Base-by-base conservation (phyloP, 495 filamentous ascomycete species). In the Staphylotrichum longicolle region DNA sequence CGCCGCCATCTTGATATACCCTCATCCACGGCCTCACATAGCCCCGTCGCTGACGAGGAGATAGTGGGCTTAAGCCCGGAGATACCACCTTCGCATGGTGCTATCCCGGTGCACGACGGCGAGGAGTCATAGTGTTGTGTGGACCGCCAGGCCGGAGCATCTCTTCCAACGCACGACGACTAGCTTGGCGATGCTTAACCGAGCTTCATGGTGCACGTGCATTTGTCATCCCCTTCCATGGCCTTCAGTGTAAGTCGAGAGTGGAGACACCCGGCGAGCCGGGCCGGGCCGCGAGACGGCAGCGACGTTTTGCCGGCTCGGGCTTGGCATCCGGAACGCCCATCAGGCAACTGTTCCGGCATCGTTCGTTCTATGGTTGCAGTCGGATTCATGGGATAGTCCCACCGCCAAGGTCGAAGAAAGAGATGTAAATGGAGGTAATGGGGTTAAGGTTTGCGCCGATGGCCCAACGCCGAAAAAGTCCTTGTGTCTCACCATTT, bases 221-320 rank as follows among this genome's bases (percentile, higher is more conserved):
- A 47, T 47, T 47, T 47, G 45, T 47, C 14, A 47, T 47, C 45
- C 45, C 15, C 45, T 30, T 47, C 14, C n/a, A 20, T 20, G 14
- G 45, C 3, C n/a, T 7, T 27, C 3, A 5, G 45, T 4, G 14
- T 7, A 20, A 14, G 45, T 27, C 15, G 45, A 30, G 15, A 30
- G 45, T 47, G 45, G 45, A 47, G 45, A 47, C 12, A 30, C 3
- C 3, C 9, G 49, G 33, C 6, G 4, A 39, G 30, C 27, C 49
- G 49, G 49, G 5, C 48, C 47, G 47, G 47, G 12, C 10, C 33
- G 10, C 33, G 33, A 4, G 32, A 8, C 49, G 8, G 6, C 33
- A 10, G 12, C 49, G 49, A 37, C 12, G 49, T 52, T 52, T 52
- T 52, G 49, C 49, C 49, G 49, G 8, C 15, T 30, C 45, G 32